These are phyloP conservation scores for Cornus florida DNA, from an alignment of 148 eudicot genomes.

Conservation along the genomic window DNA sequence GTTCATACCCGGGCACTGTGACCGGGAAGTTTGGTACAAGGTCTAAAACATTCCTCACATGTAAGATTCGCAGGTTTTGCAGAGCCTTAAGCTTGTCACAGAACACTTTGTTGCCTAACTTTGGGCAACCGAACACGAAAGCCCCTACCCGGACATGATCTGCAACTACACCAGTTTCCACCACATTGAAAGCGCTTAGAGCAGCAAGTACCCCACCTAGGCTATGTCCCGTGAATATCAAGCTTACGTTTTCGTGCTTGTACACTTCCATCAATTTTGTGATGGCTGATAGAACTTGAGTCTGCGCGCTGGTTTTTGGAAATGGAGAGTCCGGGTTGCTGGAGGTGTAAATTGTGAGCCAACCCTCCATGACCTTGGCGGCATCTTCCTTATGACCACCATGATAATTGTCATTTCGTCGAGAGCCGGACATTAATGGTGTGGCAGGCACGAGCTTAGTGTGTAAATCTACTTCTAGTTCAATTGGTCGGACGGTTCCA, in stretches of 20 bases:
- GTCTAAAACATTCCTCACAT: not conserved
- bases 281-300: slow-evolving; percentile 19
- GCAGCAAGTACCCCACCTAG: slow-evolving; percentile 10
- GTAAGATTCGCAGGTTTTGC: not conserved
- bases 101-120: not conserved
- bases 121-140: not conserved
- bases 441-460: slow-evolving; percentile 9
- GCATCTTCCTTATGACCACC: not conserved
- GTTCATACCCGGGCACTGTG: not conserved
- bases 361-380: slow-evolving; percentile 22
- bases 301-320: slow-evolving; percentile 10
- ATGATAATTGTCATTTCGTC: no score
- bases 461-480: no score
- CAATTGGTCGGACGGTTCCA: slow-evolving; percentile 10
- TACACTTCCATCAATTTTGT: not conserved
- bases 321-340: not conserved
- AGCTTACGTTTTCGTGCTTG: slow-evolving; percentile 12
- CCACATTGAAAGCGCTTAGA: no score
- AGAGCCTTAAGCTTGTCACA: not conserved
- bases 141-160: not conserved
- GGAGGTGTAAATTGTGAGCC: slow-evolving; percentile 24
- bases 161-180: no score
- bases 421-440: not conserved
- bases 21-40: not conserved
- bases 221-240: slow-evolving; percentile 21